phyloP scores from a whole-genome alignment of 169 alveolate genomes.

The Eimeria praecox region DNA sequence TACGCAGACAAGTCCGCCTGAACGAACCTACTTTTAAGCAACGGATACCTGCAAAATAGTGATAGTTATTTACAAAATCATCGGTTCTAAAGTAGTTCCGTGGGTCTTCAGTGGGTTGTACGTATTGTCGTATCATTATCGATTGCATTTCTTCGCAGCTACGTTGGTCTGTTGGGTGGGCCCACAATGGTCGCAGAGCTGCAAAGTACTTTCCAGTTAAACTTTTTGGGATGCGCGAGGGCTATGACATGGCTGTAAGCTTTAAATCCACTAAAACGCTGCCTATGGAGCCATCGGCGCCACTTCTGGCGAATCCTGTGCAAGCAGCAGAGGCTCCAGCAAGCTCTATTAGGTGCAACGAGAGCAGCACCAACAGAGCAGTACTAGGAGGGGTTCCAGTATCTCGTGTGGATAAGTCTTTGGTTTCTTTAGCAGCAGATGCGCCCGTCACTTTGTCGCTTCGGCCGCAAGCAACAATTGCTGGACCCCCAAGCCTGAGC shows the following conservation, averaged over 20 bases:
- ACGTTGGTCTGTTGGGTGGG: conserved; percentile 90
- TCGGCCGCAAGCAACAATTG: conserved; percentile 24
- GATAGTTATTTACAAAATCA: neutral
- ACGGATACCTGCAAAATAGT: neutral
- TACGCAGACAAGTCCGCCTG: neutral
- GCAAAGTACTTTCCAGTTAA: conserved; percentile 89
- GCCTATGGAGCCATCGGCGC: conserved; percentile 3
- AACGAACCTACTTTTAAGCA: neutral
- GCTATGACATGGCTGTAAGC: conserved; percentile 86
- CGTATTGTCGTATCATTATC: neutral
- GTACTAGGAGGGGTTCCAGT: neutral
- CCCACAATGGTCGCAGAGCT: conserved; percentile 87
- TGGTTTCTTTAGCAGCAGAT: neutral
- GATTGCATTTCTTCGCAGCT: conserved; percentile 75
- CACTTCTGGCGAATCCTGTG: conserved; percentile 25
- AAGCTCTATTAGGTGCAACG: neutral
- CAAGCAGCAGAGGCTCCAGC: conserved; percentile 18
- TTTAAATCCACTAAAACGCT: conserved; percentile 79
- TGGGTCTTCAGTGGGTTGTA: neutral
- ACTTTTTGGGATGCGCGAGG: conserved; percentile 87
- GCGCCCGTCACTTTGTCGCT: neutral
- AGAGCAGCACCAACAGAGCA: neutral
- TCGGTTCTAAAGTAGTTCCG: neutral
- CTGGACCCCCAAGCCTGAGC: neutral
- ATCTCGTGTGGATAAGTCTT: neutral